Evolutionary conservation across 495 filamentous ascomycete species (phyloP), one percentile per base, ranked within the genome.

Genomic region (Aspergillus affinis): DNA sequence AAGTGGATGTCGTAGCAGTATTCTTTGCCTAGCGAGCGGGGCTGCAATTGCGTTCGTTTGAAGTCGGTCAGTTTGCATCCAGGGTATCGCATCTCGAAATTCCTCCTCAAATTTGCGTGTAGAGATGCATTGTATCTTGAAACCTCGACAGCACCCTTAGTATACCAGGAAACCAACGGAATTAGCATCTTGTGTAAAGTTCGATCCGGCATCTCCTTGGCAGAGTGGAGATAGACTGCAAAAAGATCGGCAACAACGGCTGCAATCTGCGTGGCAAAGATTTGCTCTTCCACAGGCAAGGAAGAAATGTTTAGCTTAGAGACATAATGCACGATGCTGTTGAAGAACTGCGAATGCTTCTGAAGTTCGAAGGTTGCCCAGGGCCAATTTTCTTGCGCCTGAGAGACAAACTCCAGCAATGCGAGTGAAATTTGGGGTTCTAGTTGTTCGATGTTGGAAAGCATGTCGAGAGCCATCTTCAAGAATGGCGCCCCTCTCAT

Each of bases 331-430:
- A 88, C 82, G 23, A 97, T 81, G 56, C 82, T 78, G 15, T 76
- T 74, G 51, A 97, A 80, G 62, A 96, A 96, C 7, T 74, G 75
- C 26, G 81, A 73, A 68, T 97, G 90, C 57, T 86, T 87, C 52
- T 87, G 86, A 19, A 96, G 72, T 32, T 87, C 83, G 32, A 87
- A 84, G 56, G 92, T 91, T 8, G 90, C 90, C 88, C 94, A 93
- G 10, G 91, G 90, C 93, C 92, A 97, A 65, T 88, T 88, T 71
- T 96, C 93, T 71, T 93, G 91, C 12, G 92, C 89, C 4, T 86
- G 82, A 9, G 87, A 85, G 32, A 98, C 85, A 69, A 97, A 97
- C 61, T 93, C 86, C 15, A 98, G 81, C 69, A 97, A 84, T 0
- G 87, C 84, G 32, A 93, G 75, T 18, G 85, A 78, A 48, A 87